A percentile compares a stretch with the other conserved stretches of the same genome.
These are phyloP conservation scores for Tetraselmis striata DNA, from an alignment of 139 green algal genomes.

Conservation along the genomic window DNA sequence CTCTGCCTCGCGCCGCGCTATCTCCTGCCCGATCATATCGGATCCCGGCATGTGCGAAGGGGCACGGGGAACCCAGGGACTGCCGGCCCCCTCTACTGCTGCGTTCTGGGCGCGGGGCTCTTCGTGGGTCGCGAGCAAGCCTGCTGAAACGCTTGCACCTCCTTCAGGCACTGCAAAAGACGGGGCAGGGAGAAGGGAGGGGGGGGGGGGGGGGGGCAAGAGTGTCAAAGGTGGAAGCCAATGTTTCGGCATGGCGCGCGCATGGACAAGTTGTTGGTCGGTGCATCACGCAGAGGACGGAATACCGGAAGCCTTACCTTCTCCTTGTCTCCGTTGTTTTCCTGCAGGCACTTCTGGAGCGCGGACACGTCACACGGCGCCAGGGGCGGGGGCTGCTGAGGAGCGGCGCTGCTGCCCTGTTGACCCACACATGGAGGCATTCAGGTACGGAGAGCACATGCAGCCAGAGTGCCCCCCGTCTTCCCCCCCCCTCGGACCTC, in stretches of 20 bases:
- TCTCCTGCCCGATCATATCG: background rate
- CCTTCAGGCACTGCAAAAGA: background rate
- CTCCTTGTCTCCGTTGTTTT: background rate
- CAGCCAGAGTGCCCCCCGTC: no score
- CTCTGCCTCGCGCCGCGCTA: background rate
- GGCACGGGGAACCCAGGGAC: background rate
- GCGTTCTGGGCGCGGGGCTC: background rate
- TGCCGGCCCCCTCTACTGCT: background rate
- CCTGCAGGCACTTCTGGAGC: background rate
- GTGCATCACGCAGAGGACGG: background rate
- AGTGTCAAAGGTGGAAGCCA: background rate
- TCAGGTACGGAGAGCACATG: no score
- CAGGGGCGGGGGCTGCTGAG: no score
- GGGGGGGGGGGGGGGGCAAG: background rate
- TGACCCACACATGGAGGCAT: no score
- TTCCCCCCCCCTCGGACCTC: no score
- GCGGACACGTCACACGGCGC: background rate
- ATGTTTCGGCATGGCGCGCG: no score
- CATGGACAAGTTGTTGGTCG: background rate
- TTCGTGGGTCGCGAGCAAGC: background rate
- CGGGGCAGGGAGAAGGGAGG: no score
- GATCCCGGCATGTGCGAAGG: background rate
- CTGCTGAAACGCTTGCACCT: background rate
- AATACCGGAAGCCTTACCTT: background rate
- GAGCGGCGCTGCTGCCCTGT: no score